Evolutionary conservation across 345 rosid species (phyloP).

Genomic region (Brassica juncea): DNA sequence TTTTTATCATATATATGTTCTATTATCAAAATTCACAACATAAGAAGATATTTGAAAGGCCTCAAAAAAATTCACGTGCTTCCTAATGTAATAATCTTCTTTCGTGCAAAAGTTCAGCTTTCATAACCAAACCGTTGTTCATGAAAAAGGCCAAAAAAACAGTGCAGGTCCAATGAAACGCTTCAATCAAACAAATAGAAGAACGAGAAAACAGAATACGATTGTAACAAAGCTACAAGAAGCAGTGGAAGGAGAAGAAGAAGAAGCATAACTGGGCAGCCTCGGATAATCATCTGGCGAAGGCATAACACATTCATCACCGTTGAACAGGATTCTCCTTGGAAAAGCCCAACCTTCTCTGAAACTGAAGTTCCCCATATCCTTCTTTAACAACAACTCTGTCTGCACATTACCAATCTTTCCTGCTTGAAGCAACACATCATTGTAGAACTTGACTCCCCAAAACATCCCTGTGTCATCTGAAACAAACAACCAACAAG

Average conservation of each 20-base stretch:
- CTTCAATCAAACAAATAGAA: constrained; percentile 23
- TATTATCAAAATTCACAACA: neutral
- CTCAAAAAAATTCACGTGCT: neutral
- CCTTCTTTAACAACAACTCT: constrained; percentile 70
- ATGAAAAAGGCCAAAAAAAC: neutral
- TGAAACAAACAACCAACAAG: constrained; percentile 32
- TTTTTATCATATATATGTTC: neutral
- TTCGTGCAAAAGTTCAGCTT: neutral
- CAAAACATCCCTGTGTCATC: constrained; percentile 88
- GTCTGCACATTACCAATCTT: constrained; percentile 64
- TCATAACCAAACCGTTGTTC: neutral
- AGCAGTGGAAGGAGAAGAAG: neutral
- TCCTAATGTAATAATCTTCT: neutral
- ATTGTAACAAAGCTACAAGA: constrained; percentile 2
- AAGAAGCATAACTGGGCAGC: constrained; percentile 51
- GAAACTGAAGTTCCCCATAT: constrained; percentile 56
- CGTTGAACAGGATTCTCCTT: constrained; percentile 69
- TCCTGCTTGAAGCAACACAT: constrained; percentile 68
- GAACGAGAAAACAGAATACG: constrained; percentile 25
- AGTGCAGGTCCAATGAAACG: constrained; percentile 1
- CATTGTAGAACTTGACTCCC: constrained; percentile 76
- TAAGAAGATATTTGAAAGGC: neutral
- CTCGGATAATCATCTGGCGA: constrained; percentile 70
- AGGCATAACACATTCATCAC: constrained; percentile 95
- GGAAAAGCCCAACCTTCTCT: constrained; percentile 93